Base-by-base conservation (phyloP, 148 eudicot species). In the Spergularia marina region DNA sequence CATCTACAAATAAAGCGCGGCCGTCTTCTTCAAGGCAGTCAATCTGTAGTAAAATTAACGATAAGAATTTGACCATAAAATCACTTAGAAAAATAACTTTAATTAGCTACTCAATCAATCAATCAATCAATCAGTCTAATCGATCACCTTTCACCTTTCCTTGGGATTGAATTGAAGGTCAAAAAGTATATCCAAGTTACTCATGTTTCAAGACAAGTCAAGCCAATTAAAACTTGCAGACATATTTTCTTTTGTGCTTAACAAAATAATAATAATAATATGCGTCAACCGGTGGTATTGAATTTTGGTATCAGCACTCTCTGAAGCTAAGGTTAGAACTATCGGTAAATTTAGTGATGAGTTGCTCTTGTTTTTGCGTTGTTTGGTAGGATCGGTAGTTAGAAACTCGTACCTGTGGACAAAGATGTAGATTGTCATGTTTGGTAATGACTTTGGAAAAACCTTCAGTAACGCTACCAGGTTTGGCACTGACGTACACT, bases 1-100 rank as follows among this genome's bases (percentile, higher is more conserved):
- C 91, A 78, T 91, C 90, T 47, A 76, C 77, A 53, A 89, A 91
- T 30, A 71, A 57, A 57, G 89, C 83, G n/a, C 74, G 77, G 61
- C 92, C 94, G 74, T 91, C 90, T 65, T 89, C 92, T 11, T 84
- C 81, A 23, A 89, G 75, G 17, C 74, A 86, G 15, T 85, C 87
- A 74, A 89, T 79, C 97, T 91, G 87, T 79, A 82, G 56, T 17
- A 64, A 51, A 12, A 17, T 34, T 21, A 49, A 75, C 69, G 18
- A 60, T 17, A 52, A 57, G 16, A 5, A 25, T 67, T 44, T 57
- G n/a, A 61, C 12, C 10, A 51, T 73, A 23, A 51, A 55, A 10
- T 30, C 11, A n/a, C 7, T 66, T 17, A 14, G 14, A 62, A 15
- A 30, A 52, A 5, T 59, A 72, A 72, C 25, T 14, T n/a, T 25